Conservation (phyloP, 305 asterid genomes). For the Fraxinus albicans region DNA sequence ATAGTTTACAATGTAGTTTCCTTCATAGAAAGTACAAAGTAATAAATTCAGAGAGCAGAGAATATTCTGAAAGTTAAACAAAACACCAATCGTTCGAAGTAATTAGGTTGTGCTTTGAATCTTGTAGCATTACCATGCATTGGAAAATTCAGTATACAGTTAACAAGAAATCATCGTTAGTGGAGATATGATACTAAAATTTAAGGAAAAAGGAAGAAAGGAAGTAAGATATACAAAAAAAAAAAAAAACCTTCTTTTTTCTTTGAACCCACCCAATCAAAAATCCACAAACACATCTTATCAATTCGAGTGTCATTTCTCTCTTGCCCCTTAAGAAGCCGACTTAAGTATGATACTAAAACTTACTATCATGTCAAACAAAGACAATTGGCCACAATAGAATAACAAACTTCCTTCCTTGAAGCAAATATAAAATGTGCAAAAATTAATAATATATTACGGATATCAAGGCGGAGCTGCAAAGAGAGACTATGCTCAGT, state of each 20-base stretch:
- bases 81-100: slow-evolving; percentile 21
- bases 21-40: slow-evolving; percentile 63
- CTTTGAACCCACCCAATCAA: no score
- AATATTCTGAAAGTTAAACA: slow-evolving; percentile 4
- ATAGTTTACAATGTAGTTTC: slow-evolving; percentile 92
- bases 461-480: slow-evolving; percentile 98
- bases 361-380: slow-evolving; percentile 7
- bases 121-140: neutral
- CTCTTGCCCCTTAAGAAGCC: neutral
- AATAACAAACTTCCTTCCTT: slow-evolving; percentile 13
- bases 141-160: neutral
- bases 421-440: slow-evolving; percentile 11
- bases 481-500: slow-evolving; percentile 87
- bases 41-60: slow-evolving; percentile 31
- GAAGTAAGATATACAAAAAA: no score
- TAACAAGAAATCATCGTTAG: slow-evolving; percentile 6
- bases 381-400: slow-evolving; percentile 6
- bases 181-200: neutral
- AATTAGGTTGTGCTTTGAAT: slow-evolving; percentile 14
- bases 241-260: no score
- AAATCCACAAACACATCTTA: neutral
- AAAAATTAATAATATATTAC: slow-evolving; percentile 66
- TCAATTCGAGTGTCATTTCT: neutral
- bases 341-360: neutral
- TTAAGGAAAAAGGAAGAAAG: no score